Conservation (phyloP, 2,329 filamentous ascomycete genomes). For the Daldinia eschscholtzii region DNA sequence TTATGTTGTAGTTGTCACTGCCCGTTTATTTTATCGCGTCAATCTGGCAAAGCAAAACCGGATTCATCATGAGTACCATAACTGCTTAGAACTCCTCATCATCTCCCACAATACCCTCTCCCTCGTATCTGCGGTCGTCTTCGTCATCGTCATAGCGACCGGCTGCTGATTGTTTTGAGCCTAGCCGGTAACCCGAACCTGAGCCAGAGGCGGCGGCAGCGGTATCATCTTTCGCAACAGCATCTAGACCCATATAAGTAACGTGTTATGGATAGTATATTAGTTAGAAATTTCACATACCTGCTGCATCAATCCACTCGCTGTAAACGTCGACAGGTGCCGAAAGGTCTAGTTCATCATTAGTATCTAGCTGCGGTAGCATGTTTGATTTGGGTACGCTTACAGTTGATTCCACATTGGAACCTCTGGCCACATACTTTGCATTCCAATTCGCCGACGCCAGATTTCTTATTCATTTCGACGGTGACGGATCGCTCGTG, state of each 20-base stretch:
- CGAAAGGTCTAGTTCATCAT: constrained; percentile 75
- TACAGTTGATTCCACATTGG: constrained; percentile 93
- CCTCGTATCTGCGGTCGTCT: constrained; percentile 64
- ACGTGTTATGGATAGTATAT: constrained; percentile 4
- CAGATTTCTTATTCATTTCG: constrained; percentile 93
- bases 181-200: constrained; percentile 35
- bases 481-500: constrained; percentile 93
- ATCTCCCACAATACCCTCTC: constrained; percentile 65
- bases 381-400: constrained; percentile 13
- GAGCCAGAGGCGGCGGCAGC: constrained; percentile 37
- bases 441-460: constrained; percentile 86
- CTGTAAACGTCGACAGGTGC: constrained; percentile 95
- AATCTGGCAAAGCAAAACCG: constrained; percentile 14
- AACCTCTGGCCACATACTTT: constrained; percentile 95
- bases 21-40: not conserved
- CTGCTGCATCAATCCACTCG: constrained; percentile 94
- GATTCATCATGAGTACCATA: constrained; percentile 20
- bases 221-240: constrained; percentile 62
- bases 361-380: constrained; percentile 26
- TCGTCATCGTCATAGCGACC: constrained; percentile 61
- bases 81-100: constrained; percentile 67
- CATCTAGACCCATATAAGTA: constrained; percentile 55
- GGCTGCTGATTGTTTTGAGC: constrained; percentile 41
- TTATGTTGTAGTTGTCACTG: constrained; percentile 1
- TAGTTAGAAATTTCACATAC: constrained; percentile 53